Evolutionary conservation across 2,329 filamentous ascomycete species (phyloP).

Genomic region (Xylaria sp.): DNA sequence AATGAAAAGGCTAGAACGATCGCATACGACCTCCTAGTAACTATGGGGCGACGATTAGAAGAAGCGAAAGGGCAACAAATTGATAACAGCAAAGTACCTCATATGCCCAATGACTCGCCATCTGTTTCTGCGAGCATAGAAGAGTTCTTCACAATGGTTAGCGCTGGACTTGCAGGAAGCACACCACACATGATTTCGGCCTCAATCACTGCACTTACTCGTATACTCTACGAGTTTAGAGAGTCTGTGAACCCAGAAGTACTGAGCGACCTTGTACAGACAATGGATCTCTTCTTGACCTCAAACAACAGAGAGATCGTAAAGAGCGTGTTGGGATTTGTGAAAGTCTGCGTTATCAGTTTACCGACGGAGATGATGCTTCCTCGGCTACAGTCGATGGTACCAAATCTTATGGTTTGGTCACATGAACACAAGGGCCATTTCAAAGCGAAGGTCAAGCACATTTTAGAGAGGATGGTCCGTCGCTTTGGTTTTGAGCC

Average conservation of each 20-base stretch:
- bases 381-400: conserved; percentile 78
- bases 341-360: conserved; percentile 93
- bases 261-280: conserved; percentile 86
- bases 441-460: conserved; percentile 97
- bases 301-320: conserved; percentile 98
- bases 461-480: conserved; percentile 94
- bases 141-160: conserved; percentile 98
- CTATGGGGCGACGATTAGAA: conserved; percentile 84
- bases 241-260: conserved; percentile 74
- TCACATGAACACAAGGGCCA: conserved; percentile 98
- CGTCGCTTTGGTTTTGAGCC: conserved; percentile 86
- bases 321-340: conserved; percentile 91
- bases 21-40: conserved; percentile 89
- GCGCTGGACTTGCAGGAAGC: conserved; percentile 89
- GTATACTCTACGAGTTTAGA: conserved; percentile 94
- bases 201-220: conserved; percentile 92
- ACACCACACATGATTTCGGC: conserved; percentile 98
- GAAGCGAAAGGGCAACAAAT: conserved; percentile 76
- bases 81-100: conserved; percentile 84
- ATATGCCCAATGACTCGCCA: conserved; percentile 85
- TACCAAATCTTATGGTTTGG: conserved; percentile 95
- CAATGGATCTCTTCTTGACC: conserved; percentile 94
- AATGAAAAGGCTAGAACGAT: conserved; percentile 93
- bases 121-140: conserved; percentile 84
- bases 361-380: conserved; percentile 83